These are phyloP conservation scores for Ogataea ramenticola DNA, from an alignment of 805 yeast species.

Conservation along the genomic window DNA sequence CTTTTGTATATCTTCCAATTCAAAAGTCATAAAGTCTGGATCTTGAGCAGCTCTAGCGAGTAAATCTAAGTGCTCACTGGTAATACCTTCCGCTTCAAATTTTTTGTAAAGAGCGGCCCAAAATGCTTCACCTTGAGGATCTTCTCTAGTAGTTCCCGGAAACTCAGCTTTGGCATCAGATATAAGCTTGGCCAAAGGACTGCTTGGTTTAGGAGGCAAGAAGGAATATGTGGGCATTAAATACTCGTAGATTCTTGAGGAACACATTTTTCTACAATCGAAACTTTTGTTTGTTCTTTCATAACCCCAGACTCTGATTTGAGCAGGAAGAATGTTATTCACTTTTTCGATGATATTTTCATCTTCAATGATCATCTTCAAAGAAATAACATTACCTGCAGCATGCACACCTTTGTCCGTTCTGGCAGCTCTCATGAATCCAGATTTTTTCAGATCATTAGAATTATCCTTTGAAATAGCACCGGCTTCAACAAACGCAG, in stretches of 20 bases:
- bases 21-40: constrained; percentile 29
- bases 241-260: constrained; percentile 93
- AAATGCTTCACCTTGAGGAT: constrained; percentile 65
- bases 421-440: constrained; percentile 82
- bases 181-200: constrained; percentile 57
- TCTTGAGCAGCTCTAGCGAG: constrained; percentile 28
- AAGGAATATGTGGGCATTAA: constrained; percentile 86
- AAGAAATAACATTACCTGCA: constrained; percentile 85
- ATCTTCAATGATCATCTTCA: constrained; percentile 81
- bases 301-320: constrained; percentile 89
- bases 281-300: constrained; percentile 84
- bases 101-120: constrained; percentile 49
- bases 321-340: constrained; percentile 71
- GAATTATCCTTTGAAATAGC: constrained; percentile 84
- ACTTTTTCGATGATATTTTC: constrained; percentile 65
- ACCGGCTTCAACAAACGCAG: constrained; percentile 79
- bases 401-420: constrained; percentile 98
- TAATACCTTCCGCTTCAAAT: constrained; percentile 31
- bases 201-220: constrained; percentile 80
- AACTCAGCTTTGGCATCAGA: constrained; percentile 40
- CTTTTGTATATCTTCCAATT: constrained; percentile 29
- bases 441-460: constrained; percentile 79
- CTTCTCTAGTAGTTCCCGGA: constrained; percentile 56
- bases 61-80: constrained; percentile 30
- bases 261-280: constrained; percentile 92